phyloP scores from a whole-genome alignment of 208 protist genomes.

The Trypanosoma brucei region DNA sequence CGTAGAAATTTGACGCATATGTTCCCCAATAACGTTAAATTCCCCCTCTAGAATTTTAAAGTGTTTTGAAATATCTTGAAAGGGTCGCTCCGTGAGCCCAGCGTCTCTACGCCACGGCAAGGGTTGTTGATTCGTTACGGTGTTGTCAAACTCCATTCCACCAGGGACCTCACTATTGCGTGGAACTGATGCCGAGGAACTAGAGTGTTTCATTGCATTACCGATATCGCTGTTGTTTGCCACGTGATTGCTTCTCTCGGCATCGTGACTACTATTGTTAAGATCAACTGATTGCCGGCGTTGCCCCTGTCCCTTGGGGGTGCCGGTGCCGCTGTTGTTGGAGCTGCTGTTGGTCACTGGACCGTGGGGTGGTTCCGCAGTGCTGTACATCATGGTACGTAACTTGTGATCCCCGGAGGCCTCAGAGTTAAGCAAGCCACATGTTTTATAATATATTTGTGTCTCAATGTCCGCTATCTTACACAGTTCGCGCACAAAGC shows the following conservation, averaged over 20 bases:
- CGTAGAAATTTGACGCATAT: slow-evolving; percentile 73
- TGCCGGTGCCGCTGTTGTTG: slow-evolving; percentile 21
- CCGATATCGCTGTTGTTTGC: background rate
- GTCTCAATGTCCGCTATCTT: slow-evolving; percentile 81
- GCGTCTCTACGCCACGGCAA: slow-evolving; percentile 13
- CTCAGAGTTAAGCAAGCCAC: slow-evolving; percentile 64
- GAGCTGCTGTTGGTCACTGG: slow-evolving; percentile 16
- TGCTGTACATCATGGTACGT: slow-evolving; percentile 66
- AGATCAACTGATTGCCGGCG: background rate
- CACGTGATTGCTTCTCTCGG: slow-evolving; percentile 1
- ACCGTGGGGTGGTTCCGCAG: slow-evolving; percentile 30
- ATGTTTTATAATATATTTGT: slow-evolving; percentile 81
- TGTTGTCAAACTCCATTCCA: background rate
- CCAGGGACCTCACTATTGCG: background rate
- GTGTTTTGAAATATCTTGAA: slow-evolving; percentile 66
- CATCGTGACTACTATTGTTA: slow-evolving; percentile 1
- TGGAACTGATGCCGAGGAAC: background rate
- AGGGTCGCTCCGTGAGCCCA: slow-evolving; percentile 51
- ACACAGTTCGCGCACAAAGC: slow-evolving; percentile 66
- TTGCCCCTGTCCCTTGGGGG: background rate
- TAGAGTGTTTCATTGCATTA: background rate
- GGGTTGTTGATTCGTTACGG: background rate
- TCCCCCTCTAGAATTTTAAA: slow-evolving; percentile 72
- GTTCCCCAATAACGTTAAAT: slow-evolving; percentile 66
- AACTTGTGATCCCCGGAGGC: slow-evolving; percentile 50